A percentile compares a stretch with the other conserved stretches of the same genome.
These are phyloP conservation scores for Barnettozyma californica DNA, from an alignment of 805 yeast species.

Conservation along the genomic window DNA sequence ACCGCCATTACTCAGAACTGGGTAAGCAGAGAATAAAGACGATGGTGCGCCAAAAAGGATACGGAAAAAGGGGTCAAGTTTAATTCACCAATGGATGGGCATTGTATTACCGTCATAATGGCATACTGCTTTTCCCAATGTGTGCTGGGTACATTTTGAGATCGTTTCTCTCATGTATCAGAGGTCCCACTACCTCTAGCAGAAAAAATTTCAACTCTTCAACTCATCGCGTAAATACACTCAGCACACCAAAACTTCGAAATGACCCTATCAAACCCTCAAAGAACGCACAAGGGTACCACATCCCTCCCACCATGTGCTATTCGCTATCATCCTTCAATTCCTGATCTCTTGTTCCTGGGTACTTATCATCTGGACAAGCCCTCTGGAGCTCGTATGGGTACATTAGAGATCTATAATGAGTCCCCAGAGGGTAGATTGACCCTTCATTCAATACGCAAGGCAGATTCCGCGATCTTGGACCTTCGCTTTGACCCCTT, in stretches of 20 bases:
- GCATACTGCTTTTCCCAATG: no score
- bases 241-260: background rate
- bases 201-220: no score
- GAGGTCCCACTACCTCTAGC: no score
- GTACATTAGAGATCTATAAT: constrained; percentile 45
- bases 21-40: constrained; percentile 1
- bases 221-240: constrained; percentile 30
- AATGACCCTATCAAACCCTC: background rate
- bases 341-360: constrained; percentile 43
- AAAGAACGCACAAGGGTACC: background rate
- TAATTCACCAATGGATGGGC: no score
- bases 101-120: no score
- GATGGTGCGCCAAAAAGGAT: no score
- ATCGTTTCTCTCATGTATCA: no score
- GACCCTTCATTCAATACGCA: constrained; percentile 21
- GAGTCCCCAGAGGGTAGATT: constrained; percentile 15
- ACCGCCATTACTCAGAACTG: constrained; percentile 10
- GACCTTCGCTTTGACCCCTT: constrained; percentile 68
- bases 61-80: no score
- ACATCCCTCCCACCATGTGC: constrained; percentile 76
- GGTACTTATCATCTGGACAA: constrained; percentile 81
- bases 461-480: constrained; percentile 59
- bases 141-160: no score
- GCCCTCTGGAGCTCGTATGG: constrained; percentile 54
- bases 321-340: constrained; percentile 51